phyloP scores from a whole-genome alignment of 192 early-diverging fungal genomes.

The Backusella mclennaniae region DNA sequence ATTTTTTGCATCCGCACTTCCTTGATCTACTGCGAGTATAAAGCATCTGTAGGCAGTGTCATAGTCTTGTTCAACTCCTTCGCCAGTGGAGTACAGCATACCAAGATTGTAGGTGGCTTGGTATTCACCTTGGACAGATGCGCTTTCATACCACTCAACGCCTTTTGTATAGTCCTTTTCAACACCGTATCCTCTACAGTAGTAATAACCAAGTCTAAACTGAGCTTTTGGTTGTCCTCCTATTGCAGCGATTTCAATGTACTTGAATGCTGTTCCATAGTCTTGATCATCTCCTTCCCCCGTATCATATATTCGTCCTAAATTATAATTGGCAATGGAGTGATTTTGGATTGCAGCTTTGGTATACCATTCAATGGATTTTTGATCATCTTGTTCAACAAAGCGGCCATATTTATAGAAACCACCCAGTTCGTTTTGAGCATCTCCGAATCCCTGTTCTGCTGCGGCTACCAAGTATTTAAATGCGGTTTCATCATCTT shows the following conservation, averaged over 20 bases:
- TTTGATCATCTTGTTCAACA: neutral
- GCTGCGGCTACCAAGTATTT: neutral
- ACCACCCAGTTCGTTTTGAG: neutral
- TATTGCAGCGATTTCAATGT: conserved; percentile 28
- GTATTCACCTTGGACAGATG: neutral
- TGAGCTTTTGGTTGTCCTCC: conserved; percentile 24
- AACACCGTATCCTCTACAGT: neutral
- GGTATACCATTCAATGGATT: neutral
- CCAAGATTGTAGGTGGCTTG: neutral
- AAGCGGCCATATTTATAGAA: neutral
- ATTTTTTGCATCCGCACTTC: neutral
- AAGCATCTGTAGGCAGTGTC: neutral
- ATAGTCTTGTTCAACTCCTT: neutral
- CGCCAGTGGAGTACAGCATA: neutral
- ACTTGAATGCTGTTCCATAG: conserved; percentile 8
- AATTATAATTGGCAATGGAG: neutral
- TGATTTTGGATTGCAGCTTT: neutral
- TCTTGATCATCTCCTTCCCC: neutral
- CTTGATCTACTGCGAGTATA: neutral
- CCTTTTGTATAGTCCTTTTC: neutral
- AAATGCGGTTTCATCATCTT: neutral
- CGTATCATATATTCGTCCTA: neutral
- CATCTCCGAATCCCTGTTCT: neutral
- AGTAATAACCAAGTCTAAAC: conserved; percentile 6
- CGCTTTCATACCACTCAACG: neutral